A percentile compares a stretch with the other conserved stretches of the same genome.
phyloP scores from a whole-genome alignment of 1,284 basidiomycete species.

The Rhodotorula sp. region DNA sequence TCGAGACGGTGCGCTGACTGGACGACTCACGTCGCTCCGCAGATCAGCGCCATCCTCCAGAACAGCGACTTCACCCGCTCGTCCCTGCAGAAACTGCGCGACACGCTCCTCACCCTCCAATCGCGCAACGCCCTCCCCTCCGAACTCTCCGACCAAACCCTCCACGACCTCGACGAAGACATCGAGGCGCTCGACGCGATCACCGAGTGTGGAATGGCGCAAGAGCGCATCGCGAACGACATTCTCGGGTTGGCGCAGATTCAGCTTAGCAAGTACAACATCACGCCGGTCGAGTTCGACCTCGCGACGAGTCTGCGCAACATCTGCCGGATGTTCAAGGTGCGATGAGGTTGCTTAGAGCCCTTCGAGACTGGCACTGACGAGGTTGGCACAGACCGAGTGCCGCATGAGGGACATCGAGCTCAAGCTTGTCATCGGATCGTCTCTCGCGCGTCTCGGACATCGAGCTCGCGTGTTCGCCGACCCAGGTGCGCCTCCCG shows the following conservation, averaged over 20 bases:
- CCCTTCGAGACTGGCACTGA: no score
- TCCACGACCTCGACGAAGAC: constrained; percentile 28
- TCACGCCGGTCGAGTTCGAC: constrained; percentile 33
- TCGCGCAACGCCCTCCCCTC: neutral
- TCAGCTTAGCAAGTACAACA: constrained; percentile 32
- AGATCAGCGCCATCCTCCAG: constrained; percentile 29
- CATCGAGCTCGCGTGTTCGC: constrained; percentile 30
- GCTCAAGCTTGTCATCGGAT: constrained; percentile 30
- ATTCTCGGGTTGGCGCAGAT: constrained; percentile 38
- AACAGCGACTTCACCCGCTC: constrained; percentile 32
- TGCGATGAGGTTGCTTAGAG: no score
- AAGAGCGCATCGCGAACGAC: constrained; percentile 39
- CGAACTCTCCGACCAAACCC: neutral
- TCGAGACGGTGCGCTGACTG: no score
- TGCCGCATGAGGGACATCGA: constrained; percentile 29
- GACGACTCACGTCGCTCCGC: neutral
- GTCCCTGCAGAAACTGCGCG: constrained; percentile 20
- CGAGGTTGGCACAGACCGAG: constrained; percentile 13
- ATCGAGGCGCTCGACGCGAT: constrained; percentile 37
- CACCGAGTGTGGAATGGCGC: constrained; percentile 29
- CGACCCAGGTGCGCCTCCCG: constrained; percentile 24
- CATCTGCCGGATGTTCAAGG: constrained; percentile 2
- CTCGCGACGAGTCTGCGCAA: constrained; percentile 31
- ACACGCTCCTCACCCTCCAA: constrained; percentile 4
- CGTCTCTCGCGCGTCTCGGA: constrained; percentile 31